Evolutionary conservation across 768 basidiomycete genomes (phyloP), one percentile per base, ranked within the genome.

Genomic region (Suillus ampliporus): DNA sequence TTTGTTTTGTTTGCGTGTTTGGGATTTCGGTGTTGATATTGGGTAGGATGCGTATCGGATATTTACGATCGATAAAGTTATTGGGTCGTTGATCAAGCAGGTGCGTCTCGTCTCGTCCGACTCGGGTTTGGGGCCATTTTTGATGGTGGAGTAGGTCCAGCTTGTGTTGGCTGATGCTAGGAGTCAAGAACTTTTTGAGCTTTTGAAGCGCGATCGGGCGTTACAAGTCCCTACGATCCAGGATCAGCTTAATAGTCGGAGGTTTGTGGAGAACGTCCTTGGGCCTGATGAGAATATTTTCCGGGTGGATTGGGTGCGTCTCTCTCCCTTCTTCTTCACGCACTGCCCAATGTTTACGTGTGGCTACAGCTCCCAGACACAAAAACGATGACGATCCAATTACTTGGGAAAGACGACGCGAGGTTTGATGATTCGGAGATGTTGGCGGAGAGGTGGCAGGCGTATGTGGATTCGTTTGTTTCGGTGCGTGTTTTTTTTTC

Each of bases 1-100:
- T 19, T 1, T 21, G 17, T n/a, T 14, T 21, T 17, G 6, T n/a
- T 15, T 26, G 43, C 40, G 43, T 15, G 13, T 10, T 28, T 40
- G 50, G 23, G 35, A 43, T 50, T 50, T 43, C 65, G 31, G 44
- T 37, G 9, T 64, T 91, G 89, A 31, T 31, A 31, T 31, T 31
- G 31, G 31, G 6, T 31, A 31, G 31, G 81, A 92, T 31, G 89
- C 89, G 0, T 98, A 94, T 75, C 90, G 89, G 71, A 86, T 95
- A 69, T 99, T 97, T 76, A 98, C 97, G 0, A 81, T 97, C 28
- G 97, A 99, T 78, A 95, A 97, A 75, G 82, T 98, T 40, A 84
- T 98, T 47, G 91, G 91, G 1, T 82, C 87, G 1, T 83, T 98
- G 64, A 88, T 99, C 76, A 98, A 97, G 72, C 94, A 96, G 79